phyloP scores from a whole-genome alignment of 2,329 filamentous ascomycete species.

The Colletotrichum sp. region DNA sequence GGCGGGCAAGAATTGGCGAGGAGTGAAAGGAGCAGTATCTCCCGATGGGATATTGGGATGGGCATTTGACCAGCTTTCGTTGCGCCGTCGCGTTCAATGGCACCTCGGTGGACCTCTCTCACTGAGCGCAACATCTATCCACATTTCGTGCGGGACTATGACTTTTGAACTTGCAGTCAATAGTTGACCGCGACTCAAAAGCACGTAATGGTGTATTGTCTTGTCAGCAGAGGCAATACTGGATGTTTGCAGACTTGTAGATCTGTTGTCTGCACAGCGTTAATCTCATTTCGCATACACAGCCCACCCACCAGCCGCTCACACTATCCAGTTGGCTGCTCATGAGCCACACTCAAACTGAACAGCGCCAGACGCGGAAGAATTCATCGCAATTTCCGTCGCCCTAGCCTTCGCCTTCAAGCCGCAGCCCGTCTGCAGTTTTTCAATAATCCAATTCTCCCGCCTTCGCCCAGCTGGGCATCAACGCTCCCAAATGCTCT shows the following conservation, averaged over 20 bases:
- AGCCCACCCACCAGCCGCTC: neutral
- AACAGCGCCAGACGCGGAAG: neutral
- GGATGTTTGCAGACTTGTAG: neutral
- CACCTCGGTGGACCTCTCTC: neutral
- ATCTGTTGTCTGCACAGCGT: neutral
- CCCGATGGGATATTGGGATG: neutral
- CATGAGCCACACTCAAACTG: neutral
- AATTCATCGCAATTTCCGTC: neutral
- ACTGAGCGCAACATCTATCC: neutral
- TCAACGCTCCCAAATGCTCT: neutral
- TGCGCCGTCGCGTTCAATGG: neutral
- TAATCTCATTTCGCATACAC: neutral
- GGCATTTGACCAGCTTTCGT: neutral
- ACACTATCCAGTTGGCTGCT: neutral
- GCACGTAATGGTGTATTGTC: neutral
- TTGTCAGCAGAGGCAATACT: neutral
- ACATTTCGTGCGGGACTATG: neutral
- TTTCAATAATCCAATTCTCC: neutral
- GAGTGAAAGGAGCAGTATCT: neutral
- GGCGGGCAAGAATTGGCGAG: neutral
- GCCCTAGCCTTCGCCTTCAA: neutral
- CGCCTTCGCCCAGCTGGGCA: conserved; percentile 18
- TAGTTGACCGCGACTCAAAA: neutral
- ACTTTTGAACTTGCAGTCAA: neutral
- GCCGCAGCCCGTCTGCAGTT: neutral